Evolutionary conservation across 2,329 filamentous ascomycete genomes (phyloP), one percentile per base, ranked within the genome.

Genomic region (Parafenestella ontariensis): DNA sequence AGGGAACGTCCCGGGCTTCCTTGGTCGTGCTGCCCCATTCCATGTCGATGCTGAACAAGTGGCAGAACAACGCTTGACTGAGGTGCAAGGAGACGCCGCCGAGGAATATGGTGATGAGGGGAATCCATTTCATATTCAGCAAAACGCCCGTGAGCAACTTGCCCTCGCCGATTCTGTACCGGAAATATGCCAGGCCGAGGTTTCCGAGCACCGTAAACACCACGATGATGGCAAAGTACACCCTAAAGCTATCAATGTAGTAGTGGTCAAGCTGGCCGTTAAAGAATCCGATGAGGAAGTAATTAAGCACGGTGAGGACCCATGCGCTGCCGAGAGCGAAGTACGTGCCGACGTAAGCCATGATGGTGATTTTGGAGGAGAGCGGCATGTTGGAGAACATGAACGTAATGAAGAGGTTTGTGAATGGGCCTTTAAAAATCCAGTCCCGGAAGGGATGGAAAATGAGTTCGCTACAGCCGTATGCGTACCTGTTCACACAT

Each of bases 31-130:
- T 87, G 46, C 91, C 91, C 91, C 91, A 95, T 3, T 85, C 86
- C 88, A 95, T 94, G 76, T 95, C 84, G 70, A 94, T 87, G 77
- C 90, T 87, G 72, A 95, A 90, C 85, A 95, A 91, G 79, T 96
- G 92, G 4, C 87, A 83, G 41, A 95, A 77, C 29, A 96, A 80
- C 1, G 91, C 91, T 73, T 93, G 89, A 26, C 86, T 90, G 44
- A 96, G 85, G 77, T 96, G 91, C 31, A 96, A 83, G 1, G 87
- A 90, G 45, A 95, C 82, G 34, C 91, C 91, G 47, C 91, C 91
- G 17, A 96, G 82, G 82, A 95, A 96, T 73, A 95, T 88, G 57
- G 88, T 88, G 43, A 94, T 81, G 76, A 88, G 80, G 2, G 83
- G 82, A 17, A 85, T 81, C 86, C 86, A 88, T 64, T 85, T 87